Conservation (phyloP, 2,329 filamentous ascomycete species). For the Myriosclerotinia scirpicola region DNA sequence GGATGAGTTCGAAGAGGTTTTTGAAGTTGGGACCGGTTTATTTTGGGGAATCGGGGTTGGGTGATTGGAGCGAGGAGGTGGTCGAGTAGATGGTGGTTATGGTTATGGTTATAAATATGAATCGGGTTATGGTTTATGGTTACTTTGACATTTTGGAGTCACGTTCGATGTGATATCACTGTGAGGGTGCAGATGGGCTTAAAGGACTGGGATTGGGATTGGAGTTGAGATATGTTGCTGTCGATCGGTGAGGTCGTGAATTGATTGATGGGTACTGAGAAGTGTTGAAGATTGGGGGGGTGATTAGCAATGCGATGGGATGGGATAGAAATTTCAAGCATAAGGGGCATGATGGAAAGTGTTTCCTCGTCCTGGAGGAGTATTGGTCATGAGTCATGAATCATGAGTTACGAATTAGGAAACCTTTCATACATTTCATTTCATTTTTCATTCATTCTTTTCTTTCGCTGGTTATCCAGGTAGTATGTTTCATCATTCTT, state of each 20-base stretch:
- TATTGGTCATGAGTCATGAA: conserved; percentile 1
- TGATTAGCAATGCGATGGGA: not conserved
- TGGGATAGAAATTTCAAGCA: conserved; percentile 6
- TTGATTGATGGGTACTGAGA: not conserved
- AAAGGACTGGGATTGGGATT: not conserved
- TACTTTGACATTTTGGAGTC: not conserved
- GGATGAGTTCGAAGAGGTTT: conserved; percentile 28
- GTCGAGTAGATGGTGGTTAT: not conserved
- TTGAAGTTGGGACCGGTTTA: conserved; percentile 38
- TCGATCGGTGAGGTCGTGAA: not conserved
- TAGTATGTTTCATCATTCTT: conserved; percentile 10
- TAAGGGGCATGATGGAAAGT: conserved; percentile 8
- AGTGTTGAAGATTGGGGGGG: not conserved
- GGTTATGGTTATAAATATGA: not conserved
- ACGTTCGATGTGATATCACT: not conserved
- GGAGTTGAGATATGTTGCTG: not conserved
- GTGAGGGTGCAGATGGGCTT: not conserved
- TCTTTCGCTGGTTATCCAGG: not conserved
- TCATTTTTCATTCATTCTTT: not conserved
- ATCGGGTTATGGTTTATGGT: not conserved
- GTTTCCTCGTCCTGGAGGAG: conserved; percentile 1
- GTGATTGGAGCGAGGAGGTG: conserved; percentile 39
- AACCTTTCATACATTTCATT: not conserved
- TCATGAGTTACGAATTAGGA: not conserved
- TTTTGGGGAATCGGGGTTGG: conserved; percentile 30